Base-by-base conservation (phyloP, 2,329 filamentous ascomycete species). In the Neonectria coccinea region DNA sequence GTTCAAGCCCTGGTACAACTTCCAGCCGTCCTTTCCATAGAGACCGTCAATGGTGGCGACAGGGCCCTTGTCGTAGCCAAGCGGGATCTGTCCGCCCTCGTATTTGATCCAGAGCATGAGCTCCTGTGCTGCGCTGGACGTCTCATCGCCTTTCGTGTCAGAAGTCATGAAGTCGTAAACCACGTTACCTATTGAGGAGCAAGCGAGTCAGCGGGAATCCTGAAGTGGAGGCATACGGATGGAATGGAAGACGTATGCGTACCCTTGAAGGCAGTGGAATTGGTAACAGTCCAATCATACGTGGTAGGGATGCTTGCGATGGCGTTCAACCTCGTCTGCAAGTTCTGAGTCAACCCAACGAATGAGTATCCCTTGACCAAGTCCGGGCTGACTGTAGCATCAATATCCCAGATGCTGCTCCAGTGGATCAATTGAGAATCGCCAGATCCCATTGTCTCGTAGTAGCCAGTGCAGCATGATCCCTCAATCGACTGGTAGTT, bases 81-180 rank as follows among this genome's bases (percentile, higher is more conserved):
- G 56, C 1, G 67, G 66, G 1, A 69, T 44, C 10, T 69, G 67
- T 2, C 67, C 67, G 1, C 67, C 66, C 7, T 69, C 36, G 5
- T 52, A 68, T 2, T 59, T 48, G 2, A 69, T 18, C 67, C 67
- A 69, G 11, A 69, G 67, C 67, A 69, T 69, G 29, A 69, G 67
- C 27, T 69, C 67, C 11, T 69, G 67, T 0, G 66, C 67, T 1
- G 53, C 36, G 16, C 44, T 61, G 0, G 67, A 65, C 0, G 56
- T 67, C 20, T 50, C 48, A 44, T 69, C 66, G 5, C 67, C 67
- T 25, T 68, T 62, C 6, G 67, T 65, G 42, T 69, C 67, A 0
- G 58, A 69, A 4, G 67, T 69, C 67, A 67, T 69, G 7, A 69
- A 69, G 10, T 69, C 67, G 20, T 69, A 69, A 4, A 69, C 67